A percentile compares a stretch with the other conserved stretches of the same genome.
These are phyloP conservation scores for rapeseed (Brassica napus) DNA, from an alignment of 345 rosid genomes.

Conservation along the genomic window Da-Ae NC_063434.1:26223501-26224000, in stretches of 20 bases:
- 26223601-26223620: not conserved
- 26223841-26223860: not conserved
- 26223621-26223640: not conserved
- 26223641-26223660: not conserved
- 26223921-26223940: conserved; percentile 1
- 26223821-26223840: not conserved
- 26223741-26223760: not conserved
- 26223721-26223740: not conserved
- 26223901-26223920: not conserved
- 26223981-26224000: not conserved
- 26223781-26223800: not conserved
- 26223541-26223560: not conserved
- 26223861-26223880: not conserved
- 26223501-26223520: not conserved
- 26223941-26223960: not conserved
- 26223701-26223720: not conserved
- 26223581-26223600: not conserved
- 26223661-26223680: not conserved
- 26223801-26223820: conserved; percentile 1
- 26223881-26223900: not conserved
- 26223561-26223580: not conserved
- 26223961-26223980: not conserved
- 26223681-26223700: not conserved
- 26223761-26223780: conserved; percentile 11
- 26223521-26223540: not conserved